Conservation (phyloP, 169 alveolate species). For the Plasmodium relictum region DNA sequence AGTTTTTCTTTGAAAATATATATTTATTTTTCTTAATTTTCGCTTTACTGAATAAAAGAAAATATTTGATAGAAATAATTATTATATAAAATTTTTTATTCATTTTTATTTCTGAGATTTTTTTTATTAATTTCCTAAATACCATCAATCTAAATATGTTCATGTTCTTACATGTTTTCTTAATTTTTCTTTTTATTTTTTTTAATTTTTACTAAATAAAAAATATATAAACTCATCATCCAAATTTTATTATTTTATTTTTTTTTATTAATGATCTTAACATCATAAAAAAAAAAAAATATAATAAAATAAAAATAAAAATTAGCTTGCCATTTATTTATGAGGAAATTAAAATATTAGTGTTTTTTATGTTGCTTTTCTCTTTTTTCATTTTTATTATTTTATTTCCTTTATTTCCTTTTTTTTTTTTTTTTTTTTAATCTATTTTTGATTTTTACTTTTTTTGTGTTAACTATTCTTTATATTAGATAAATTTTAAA, state of each 20-base stretch:
- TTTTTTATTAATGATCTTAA: neutral
- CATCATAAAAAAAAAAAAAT: constrained; percentile 3
- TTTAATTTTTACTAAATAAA: neutral
- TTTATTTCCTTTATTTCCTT: too few species aligned
- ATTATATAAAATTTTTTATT: neutral
- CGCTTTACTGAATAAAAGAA: neutral
- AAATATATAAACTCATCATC: neutral
- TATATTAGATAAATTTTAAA: too few species aligned
- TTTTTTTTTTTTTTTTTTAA: too few species aligned
- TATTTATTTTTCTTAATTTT: constrained; percentile 3
- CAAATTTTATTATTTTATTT: too few species aligned
- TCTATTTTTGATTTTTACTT: too few species aligned
- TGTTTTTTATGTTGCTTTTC: too few species aligned
- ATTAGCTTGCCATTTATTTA: neutral
- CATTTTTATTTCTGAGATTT: constrained; percentile 10
- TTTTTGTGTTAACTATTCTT: too few species aligned
- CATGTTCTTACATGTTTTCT: neutral
- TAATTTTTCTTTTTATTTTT: neutral
- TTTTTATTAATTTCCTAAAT: neutral
- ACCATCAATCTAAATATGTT: neutral
- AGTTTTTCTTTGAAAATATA: neutral
- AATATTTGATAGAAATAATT: constrained; percentile 5
- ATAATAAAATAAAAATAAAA: constrained; percentile 13
- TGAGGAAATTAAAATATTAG: neutral
- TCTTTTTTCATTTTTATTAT: too few species aligned